These are phyloP conservation scores for Lactifluus echinatus DNA, from an alignment of 768 basidiomycete species.

Conservation along the genomic window DNA sequence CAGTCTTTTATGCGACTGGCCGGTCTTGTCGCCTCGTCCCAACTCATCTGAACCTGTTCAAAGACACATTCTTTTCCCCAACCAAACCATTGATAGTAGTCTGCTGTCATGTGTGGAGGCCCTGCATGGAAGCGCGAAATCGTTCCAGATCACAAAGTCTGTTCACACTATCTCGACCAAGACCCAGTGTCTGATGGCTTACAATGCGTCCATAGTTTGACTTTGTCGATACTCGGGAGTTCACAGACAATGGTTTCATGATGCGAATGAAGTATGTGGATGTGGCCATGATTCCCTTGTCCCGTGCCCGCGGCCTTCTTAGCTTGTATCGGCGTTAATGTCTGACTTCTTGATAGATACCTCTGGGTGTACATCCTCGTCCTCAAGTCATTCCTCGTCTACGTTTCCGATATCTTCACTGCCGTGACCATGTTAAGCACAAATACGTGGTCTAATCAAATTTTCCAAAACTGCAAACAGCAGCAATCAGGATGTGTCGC, in stretches of 20 bases:
- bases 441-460: conserved; percentile 82
- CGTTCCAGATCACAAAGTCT: conserved; percentile 95
- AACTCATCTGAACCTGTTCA: conserved; percentile 22
- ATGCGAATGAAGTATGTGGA: conserved; percentile 72
- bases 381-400: conserved; percentile 93
- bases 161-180: conserved; percentile 17
- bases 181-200: neutral
- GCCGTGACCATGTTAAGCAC: conserved; percentile 95
- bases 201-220: conserved; percentile 59
- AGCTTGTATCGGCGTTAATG: neutral
- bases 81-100: conserved; percentile 8
- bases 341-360: conserved; percentile 46
- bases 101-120: conserved; percentile 53
- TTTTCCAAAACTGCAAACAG: conserved; percentile 65
- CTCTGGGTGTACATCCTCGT: conserved; percentile 88
- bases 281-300: neutral
- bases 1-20: conserved; percentile 26
- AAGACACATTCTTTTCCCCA: conserved; percentile 17
- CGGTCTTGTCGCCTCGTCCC: conserved; percentile 23
- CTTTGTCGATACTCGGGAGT: conserved; percentile 91
- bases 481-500: conserved; percentile 59
- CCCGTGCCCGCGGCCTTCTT: neutral
- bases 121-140: conserved; percentile 94
- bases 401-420: conserved; percentile 95
- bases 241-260: conserved; percentile 75